A percentile compares a stretch with the other conserved stretches of the same genome.
These are phyloP conservation scores for Staphylotrichum longicolle DNA, from an alignment of 495 filamentous ascomycete genomes.

Conservation along the genomic window DNA sequence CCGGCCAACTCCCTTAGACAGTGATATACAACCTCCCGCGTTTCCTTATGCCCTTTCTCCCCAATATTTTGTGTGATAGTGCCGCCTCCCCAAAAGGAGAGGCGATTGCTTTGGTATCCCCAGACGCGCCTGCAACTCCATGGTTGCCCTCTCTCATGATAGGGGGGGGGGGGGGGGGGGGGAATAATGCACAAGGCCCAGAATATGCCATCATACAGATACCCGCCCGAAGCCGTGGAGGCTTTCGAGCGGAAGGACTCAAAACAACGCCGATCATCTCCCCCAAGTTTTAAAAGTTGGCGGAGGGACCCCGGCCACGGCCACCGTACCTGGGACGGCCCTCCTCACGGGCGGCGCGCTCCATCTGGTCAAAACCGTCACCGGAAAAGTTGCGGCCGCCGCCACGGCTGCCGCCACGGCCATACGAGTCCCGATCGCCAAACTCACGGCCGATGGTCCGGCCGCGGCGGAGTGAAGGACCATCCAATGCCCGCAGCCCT, in stretches of 20 bases:
- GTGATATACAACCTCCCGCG: slow-evolving; percentile 12
- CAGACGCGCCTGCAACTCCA: slow-evolving; percentile 5
- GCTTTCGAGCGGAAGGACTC: background rate
- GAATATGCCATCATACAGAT: slow-evolving; percentile 7
- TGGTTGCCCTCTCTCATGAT: background rate
- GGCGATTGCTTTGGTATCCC: background rate
- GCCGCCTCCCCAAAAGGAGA: background rate
- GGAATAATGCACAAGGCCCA: background rate
- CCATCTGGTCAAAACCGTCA: slow-evolving; percentile 17
- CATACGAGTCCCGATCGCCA: slow-evolving; percentile 12
- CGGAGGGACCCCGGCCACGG: background rate
- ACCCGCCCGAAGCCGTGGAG: background rate
- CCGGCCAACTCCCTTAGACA: slow-evolving; percentile 15
- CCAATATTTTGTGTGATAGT: background rate
- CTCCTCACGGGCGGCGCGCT: background rate
- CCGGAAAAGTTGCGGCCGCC: background rate
- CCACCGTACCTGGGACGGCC: background rate
- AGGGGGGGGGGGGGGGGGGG: background rate
- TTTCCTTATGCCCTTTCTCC: background rate
- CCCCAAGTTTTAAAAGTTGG: background rate
- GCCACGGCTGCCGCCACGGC: no score
- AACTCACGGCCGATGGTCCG: slow-evolving; percentile 14
- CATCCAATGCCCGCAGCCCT: slow-evolving; percentile 34
- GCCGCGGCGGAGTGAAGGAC: no score
- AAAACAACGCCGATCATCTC: background rate